These are phyloP conservation scores for Colletotrichum australisinense DNA, from an alignment of 2,329 filamentous ascomycete genomes.

Conservation along the genomic window DNA sequence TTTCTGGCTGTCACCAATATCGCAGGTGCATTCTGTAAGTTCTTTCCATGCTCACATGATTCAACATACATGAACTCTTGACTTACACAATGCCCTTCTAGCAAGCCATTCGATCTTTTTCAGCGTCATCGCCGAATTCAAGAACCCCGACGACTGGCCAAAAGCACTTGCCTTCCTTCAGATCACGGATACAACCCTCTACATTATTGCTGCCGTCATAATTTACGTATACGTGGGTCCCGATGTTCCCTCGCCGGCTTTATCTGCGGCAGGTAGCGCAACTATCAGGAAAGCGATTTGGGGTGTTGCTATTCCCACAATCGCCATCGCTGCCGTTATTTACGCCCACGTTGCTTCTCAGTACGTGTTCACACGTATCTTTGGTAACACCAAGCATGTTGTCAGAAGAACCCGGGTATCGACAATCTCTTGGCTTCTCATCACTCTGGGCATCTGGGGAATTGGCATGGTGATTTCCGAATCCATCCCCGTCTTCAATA, in stretches of 20 bases:
- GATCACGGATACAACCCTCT: conserved; percentile 69
- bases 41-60: too few species aligned
- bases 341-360: conserved; percentile 75
- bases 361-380: conserved; percentile 73
- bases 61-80: too few species aligned
- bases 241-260: conserved; percentile 71
- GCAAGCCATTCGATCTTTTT: conserved; percentile 75
- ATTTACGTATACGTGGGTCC: conserved; percentile 76
- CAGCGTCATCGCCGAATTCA: conserved; percentile 72
- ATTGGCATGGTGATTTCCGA: conserved; percentile 76
- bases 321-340: conserved; percentile 77
- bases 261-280: conserved; percentile 67
- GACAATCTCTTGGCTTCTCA: conserved; percentile 67
- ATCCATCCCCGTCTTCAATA: conserved; percentile 76
- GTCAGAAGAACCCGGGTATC: conserved; percentile 61
- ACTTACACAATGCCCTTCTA: background rate
- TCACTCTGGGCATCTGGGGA: conserved; percentile 67
- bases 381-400: conserved; percentile 67
- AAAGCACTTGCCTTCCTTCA: conserved; percentile 63
- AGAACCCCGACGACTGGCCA: conserved; percentile 68
- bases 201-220: conserved; percentile 72
- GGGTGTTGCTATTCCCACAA: conserved; percentile 76
- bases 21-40: conserved; percentile 70
- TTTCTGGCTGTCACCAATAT: conserved; percentile 73
- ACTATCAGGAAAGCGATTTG: conserved; percentile 73